These are phyloP conservation scores for Leishmania arabica DNA, from an alignment of 208 protist genomes.

Conservation along the genomic window DNA sequence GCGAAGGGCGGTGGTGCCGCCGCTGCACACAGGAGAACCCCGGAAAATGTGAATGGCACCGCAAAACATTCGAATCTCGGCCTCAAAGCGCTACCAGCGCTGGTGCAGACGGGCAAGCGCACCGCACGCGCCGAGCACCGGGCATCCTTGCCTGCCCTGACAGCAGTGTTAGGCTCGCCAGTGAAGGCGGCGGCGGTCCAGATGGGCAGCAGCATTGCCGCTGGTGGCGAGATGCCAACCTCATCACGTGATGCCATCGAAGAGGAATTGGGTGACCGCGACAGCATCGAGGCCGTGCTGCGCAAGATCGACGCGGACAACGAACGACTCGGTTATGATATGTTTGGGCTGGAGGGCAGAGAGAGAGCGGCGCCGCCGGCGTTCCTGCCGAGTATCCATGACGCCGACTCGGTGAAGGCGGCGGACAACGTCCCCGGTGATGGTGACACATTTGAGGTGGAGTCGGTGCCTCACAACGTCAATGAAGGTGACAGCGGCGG, in stretches of 20 bases:
- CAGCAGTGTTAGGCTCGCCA: constrained; percentile 5
- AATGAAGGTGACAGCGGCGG: neutral
- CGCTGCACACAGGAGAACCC: neutral
- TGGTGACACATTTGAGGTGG: neutral
- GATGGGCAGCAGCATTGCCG: neutral
- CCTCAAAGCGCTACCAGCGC: neutral
- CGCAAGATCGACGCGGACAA: constrained; percentile 33
- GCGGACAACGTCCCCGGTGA: neutral
- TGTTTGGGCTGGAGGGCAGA: neutral
- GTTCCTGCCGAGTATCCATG: neutral
- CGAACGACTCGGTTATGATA: constrained; percentile 16
- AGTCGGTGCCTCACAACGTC: neutral
- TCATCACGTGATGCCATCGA: neutral
- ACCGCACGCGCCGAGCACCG: neutral
- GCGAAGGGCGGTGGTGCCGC: neutral
- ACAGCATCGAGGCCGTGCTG: constrained; percentile 30
- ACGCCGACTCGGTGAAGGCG: neutral
- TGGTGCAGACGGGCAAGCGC: constrained; percentile 2
- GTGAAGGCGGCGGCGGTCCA: neutral
- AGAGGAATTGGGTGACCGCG: neutral
- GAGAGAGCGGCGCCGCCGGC: neutral
- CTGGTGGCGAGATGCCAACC: neutral
- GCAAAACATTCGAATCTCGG: neutral
- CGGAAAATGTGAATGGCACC: neutral
- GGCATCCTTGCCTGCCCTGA: constrained; percentile 8